Evolutionary conservation across 192 early-diverging fungal species (phyloP).

Genomic region (Coemansia sp.): DNA sequence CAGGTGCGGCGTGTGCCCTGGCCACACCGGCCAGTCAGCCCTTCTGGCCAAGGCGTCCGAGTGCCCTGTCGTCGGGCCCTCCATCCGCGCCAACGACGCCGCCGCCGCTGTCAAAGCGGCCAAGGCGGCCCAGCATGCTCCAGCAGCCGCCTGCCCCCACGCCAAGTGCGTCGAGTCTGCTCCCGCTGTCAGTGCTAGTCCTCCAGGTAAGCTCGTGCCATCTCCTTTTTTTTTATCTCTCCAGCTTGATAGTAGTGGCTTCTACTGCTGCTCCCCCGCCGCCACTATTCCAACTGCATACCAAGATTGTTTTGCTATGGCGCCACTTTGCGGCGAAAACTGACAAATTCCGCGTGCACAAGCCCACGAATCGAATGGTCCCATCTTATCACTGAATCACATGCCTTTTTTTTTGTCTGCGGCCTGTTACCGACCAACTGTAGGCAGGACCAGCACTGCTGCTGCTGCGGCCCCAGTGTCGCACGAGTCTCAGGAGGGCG

Average conservation of each 20-base stretch:
- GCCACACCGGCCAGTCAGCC: slow-evolving; percentile 55
- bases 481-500: slow-evolving; percentile 31
- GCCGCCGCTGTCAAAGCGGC: slow-evolving; percentile 8
- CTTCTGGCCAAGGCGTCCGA: slow-evolving; percentile 56
- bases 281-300: neutral
- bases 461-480: slow-evolving; percentile 15
- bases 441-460: neutral
- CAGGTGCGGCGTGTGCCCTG: slow-evolving; percentile 52
- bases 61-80: slow-evolving; percentile 54
- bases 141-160: slow-evolving; percentile 33
- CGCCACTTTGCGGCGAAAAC: neutral
- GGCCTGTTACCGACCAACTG: neutral
- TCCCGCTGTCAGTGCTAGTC: neutral
- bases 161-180: slow-evolving; percentile 21
- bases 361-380: neutral
- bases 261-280: slow-evolving; percentile 1
- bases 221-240: neutral
- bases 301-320: neutral
- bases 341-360: too few species aligned
- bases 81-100: slow-evolving; percentile 46
- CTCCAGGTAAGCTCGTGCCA: slow-evolving; percentile 31
- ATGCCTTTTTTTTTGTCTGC: neutral
- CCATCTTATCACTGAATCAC: neutral
- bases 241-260: neutral
- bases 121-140: slow-evolving; percentile 5